Evolutionary conservation across 495 filamentous ascomycete species (phyloP), one percentile per base, ranked within the genome.

Genomic region (Aspergillus mulundensis): DNA sequence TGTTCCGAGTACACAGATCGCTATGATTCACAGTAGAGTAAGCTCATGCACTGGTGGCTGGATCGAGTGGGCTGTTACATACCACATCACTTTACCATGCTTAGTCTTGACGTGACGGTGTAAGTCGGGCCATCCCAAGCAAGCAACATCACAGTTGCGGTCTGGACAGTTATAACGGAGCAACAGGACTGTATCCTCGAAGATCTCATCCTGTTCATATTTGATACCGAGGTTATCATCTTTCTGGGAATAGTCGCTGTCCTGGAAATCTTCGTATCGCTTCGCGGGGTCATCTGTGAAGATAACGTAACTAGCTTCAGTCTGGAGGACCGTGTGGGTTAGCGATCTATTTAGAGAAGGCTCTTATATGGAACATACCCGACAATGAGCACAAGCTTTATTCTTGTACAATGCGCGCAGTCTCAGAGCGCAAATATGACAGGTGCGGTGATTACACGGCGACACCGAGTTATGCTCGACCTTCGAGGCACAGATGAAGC

Each of bases 101-200:
- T 81, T 81, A 38, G 63, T 77, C 60, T 84, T 88, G 34, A 97
- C 92, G 77, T 99, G 94, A 46, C 87, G 82, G 70, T 99, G 91
- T 56, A 99, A 74, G 65, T 97, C 90, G 12, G 88, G 89, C 94
- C 94, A 99, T 84, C 74, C 88, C 59, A 91, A 74, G 66, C 93
- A 96, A 21, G 92, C 91, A 56, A 89, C 86, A 76, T 95, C 91
- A 67, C 94, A 99, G 50, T 77, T 78, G 8, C 69, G 66, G 49
- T 95, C 91, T 0, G 94, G 94, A 60, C 94, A 99, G 67, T 99
- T 99, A 73, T 95, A 99, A 18, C 86, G 84, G n/a, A 99, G 76
- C 42, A 99, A 71, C 36, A 97, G 70, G 1, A 89, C 76, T 0
- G 90, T 96, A 63, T 99, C 95, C 58, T 89, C 88, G 52, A 87